Evolutionary conservation across 805 yeast species (phyloP).

Genomic region (Dipodascus albidus): DNA sequence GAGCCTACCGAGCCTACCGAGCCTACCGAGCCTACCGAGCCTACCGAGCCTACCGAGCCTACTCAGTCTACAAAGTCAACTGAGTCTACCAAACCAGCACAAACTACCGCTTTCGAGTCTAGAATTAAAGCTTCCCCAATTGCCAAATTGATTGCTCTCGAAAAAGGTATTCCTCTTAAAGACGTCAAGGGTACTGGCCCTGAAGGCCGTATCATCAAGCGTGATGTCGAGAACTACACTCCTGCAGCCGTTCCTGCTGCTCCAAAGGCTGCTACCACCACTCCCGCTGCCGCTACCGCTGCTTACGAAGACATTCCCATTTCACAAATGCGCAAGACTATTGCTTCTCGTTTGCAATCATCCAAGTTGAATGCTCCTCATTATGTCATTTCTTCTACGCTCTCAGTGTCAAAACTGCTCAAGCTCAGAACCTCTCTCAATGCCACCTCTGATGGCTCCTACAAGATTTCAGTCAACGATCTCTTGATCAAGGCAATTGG

Average conservation of each 20-base stretch:
- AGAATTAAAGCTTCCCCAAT: slow-evolving; percentile 90
- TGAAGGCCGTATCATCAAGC: slow-evolving; percentile 83
- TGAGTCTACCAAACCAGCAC: too few relatives aligned
- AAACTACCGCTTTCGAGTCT: slow-evolving; percentile 29
- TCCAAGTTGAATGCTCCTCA: slow-evolving; percentile 85
- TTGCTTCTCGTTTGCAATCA: slow-evolving; percentile 76
- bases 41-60: slow-evolving; percentile 9
- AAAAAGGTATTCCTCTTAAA: slow-evolving; percentile 80
- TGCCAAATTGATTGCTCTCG: slow-evolving; percentile 88
- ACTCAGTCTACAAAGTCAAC: slow-evolving; percentile 22
- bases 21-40: slow-evolving; percentile 23
- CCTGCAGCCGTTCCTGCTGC: slow-evolving; percentile 24
- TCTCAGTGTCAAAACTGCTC: slow-evolving; percentile 80
- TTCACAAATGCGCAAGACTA: slow-evolving; percentile 52
- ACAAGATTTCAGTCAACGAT: slow-evolving; percentile 89
- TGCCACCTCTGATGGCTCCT: slow-evolving; percentile 72
- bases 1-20: slow-evolving; percentile 17
- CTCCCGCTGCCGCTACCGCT: slow-evolving; percentile 38
- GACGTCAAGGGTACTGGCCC: slow-evolving; percentile 90
- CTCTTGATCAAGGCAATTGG: slow-evolving; percentile 90
- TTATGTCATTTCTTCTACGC: slow-evolving; percentile 78
- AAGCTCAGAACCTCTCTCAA: slow-evolving; percentile 88
- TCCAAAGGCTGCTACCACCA: slow-evolving; percentile 23
- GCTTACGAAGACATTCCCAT: slow-evolving; percentile 1
- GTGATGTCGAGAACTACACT: slow-evolving; percentile 64